A percentile compares a stretch with the other conserved stretches of the same genome.
Conservation (phyloP, 169 alveolate species). For the Eimeria necatrix region DNA sequence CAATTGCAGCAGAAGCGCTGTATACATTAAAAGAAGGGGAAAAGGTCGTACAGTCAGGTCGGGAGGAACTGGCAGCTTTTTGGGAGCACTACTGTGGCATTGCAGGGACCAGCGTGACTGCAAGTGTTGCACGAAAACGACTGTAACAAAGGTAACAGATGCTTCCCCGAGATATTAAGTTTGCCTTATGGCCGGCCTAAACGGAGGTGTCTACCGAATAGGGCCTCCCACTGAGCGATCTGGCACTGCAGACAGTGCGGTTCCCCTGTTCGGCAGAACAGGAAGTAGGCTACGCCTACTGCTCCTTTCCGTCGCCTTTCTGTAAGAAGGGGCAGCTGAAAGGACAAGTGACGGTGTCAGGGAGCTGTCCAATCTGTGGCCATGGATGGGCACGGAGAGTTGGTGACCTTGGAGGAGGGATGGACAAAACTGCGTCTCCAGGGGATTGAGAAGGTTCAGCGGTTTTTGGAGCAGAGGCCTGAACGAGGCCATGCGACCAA, state of each 20-base stretch:
- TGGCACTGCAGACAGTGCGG: slow-evolving; percentile 43
- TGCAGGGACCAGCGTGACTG: slow-evolving; percentile 36
- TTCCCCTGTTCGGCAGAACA: neutral
- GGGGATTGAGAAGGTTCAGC: slow-evolving; percentile 77
- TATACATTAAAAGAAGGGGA: neutral
- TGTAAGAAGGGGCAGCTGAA: neutral
- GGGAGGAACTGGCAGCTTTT: neutral
- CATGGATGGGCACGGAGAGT: slow-evolving; percentile 70
- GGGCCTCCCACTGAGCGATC: slow-evolving; percentile 25
- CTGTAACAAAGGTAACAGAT: neutral
- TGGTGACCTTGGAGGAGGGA: slow-evolving; percentile 78
- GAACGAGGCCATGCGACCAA: slow-evolving; percentile 58
- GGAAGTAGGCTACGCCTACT: neutral
- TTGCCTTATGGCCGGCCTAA: slow-evolving; percentile 55
- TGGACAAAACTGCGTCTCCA: slow-evolving; percentile 74
- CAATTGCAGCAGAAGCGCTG: neutral
- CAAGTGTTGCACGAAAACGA: neutral
- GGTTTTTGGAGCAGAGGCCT: slow-evolving; percentile 74
- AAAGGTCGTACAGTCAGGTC: slow-evolving; percentile 6
- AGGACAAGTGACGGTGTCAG: neutral
- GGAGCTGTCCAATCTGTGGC: neutral
- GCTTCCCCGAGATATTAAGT: neutral
- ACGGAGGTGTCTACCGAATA: neutral
- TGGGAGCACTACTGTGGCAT: slow-evolving; percentile 13
- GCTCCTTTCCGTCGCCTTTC: neutral